A percentile compares a stretch with the other conserved stretches of the same genome.
These are phyloP conservation scores for Strigomonas culicis DNA, from an alignment of 208 protist genomes.

Conservation along the genomic window DNA sequence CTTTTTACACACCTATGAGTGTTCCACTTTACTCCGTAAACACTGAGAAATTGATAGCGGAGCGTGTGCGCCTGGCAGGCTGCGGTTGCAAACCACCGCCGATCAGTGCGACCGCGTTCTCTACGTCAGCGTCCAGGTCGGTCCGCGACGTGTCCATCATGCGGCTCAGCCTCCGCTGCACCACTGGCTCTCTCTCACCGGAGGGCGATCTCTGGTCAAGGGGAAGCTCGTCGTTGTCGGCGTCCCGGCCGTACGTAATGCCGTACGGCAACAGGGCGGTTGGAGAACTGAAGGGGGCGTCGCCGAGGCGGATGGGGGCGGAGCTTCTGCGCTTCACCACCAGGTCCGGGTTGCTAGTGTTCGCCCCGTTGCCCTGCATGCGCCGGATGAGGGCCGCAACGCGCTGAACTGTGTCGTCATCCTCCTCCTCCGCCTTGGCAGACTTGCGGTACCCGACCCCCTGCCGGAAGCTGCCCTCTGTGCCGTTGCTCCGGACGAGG, in stretches of 20 bases:
- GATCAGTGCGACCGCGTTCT: background rate
- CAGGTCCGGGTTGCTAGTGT: background rate
- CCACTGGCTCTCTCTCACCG: too few species aligned
- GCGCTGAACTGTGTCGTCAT: background rate
- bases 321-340: background rate
- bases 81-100: background rate
- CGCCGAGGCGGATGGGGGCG: background rate
- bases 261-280: too few species aligned
- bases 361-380: background rate
- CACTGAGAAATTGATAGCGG: background rate
- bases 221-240: too few species aligned
- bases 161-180: background rate
- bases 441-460: conserved; percentile 8
- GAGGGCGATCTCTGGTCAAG: too few species aligned
- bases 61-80: background rate
- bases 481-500: too few species aligned
- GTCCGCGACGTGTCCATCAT: background rate
- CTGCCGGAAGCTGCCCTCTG: background rate
- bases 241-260: too few species aligned
- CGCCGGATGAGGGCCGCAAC: conserved; percentile 6
- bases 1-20: too few species aligned
- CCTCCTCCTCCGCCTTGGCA: conserved; percentile 2
- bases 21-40: background rate
- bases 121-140: conserved; percentile 5
- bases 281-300: too few species aligned